Base-by-base conservation (phyloP, 371 early-diverging fungal genomes). In the Saksenaea vasiformis region DNA sequence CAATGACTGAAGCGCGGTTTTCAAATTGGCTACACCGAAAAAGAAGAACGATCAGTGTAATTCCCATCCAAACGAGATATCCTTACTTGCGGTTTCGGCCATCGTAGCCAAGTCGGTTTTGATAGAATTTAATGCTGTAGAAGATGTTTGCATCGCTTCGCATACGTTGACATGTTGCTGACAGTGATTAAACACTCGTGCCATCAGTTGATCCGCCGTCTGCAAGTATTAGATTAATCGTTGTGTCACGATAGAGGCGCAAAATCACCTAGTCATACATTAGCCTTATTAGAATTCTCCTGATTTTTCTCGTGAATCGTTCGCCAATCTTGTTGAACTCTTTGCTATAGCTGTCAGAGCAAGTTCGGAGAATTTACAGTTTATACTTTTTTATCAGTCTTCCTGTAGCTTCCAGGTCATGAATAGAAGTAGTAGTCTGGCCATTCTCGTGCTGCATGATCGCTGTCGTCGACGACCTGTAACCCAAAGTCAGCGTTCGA, bases 261-360 rank as follows among this genome's bases (percentile, higher is more conserved):
- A 47, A 7, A 22, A n/a, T 10, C 51, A 43, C 43, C 15, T 36
- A 22, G 44, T 38, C 54, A 58, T 61, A 78, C 78, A 35, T 59
- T 38, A 19, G 72, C 66, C 37, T 72, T 72, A 27, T 64, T 14
- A 44, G 70, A 60, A 59, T 74, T 79, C 10, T 36, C 37, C 24
- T 47, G 36, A 17, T 74, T 72, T 8, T 35, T 41, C 11, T 58
- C 31, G 34, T 71, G 77, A 15, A 79, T 69, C 8, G 43, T 63
- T 24, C 62, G 31, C 68, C 67, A 70, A 26, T 68, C 70, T 34
- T 69, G 26, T 19, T 70, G 60, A 2, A 72, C 17, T 28, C 65
- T 72, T 47, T 8, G 22, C n/a, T 4, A 22, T n/a, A 22, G 5
- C 39, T 28, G 14, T 37, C n/a, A 36, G 26, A 9, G 11, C 10